phyloP scores from a whole-genome alignment of 2,329 filamentous ascomycete species.

The Phoma sp. region DNA sequence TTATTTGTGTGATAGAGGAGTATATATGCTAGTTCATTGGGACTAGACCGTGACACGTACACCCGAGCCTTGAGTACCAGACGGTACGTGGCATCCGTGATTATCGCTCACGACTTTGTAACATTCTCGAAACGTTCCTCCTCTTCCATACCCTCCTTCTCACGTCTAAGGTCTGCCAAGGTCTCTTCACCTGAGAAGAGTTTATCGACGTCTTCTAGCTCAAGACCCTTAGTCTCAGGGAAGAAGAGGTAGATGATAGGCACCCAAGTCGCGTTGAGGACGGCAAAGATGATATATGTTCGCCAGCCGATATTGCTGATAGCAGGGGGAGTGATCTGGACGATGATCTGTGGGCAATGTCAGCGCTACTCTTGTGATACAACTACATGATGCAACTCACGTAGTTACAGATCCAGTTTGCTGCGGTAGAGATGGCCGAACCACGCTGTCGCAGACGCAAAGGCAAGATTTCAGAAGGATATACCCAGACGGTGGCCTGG shows the following conservation, averaged over 20 bases:
- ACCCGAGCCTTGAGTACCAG: too few species aligned
- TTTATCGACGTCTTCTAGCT: conserved; percentile 22
- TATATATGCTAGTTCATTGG: too few species aligned
- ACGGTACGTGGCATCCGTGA: background rate
- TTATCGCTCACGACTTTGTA: background rate
- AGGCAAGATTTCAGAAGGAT: conserved; percentile 19
- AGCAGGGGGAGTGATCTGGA: conserved; percentile 53
- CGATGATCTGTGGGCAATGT: conserved; percentile 12
- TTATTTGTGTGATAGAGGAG: too few species aligned
- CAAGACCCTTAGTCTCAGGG: conserved; percentile 58
- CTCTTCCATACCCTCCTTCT: conserved; percentile 10
- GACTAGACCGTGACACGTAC: too few species aligned
- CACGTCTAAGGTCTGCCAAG: conserved; percentile 10
- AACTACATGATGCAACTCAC: background rate
- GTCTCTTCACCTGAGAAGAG: conserved; percentile 21
- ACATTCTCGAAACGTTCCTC: conserved; percentile 9
- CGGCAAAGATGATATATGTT: conserved; percentile 65
- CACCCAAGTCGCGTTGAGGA: conserved; percentile 64
- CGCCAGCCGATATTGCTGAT: conserved; percentile 63
- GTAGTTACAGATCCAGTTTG: conserved; percentile 22
- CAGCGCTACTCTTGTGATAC: background rate
- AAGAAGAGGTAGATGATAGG: conserved; percentile 68
- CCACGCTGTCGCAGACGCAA: conserved; percentile 20
- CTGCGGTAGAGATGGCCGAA: conserved; percentile 17
- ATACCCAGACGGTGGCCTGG: conserved; percentile 26